Evolutionary conservation across 2,329 filamentous ascomycete genomes (phyloP), one percentile per base, ranked within the genome.

Genomic region (Daldinia eschscholtzii): DNA sequence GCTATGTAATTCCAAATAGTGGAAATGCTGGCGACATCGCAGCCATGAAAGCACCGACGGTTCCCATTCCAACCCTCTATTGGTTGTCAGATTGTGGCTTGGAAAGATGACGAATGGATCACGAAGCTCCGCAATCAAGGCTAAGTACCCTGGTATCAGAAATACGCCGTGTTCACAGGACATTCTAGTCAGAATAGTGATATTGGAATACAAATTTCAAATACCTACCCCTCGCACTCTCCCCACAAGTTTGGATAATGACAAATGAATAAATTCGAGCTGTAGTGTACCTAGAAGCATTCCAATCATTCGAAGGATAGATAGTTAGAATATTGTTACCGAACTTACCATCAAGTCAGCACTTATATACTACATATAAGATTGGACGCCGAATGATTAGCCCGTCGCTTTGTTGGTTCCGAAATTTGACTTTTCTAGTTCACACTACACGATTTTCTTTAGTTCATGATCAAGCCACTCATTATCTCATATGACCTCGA

Each of bases 41-140:
- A 66, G 57, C 20, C 23, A 35, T 26, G 35, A 53, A 53, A 53
- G 10, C 13, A 30, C 28, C 48, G 28, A 35, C 28, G 1, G 15
- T 35, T 28, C 15, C 20, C 37, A 42, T 35, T 23, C 33, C 2
- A 61, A 60, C 64, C 64, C 58, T 42, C 57, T 67, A 57, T 15
- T 64, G 41, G 28, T 39, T 56, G n/a, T 63, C 13, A 4, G 52
- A 55, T 55, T 18, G 61, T 62, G 65, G 66, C 60, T 69, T 67
- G 61, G 64, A 10, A 57, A 41, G 41, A 57, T 71, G 55, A 71
- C 61, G 60, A 70, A 67, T 59, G 9, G n/a, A 63, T 68, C 23
- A 33, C 12, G 26, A 53, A 60, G 48, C 67, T 71, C 67, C 67
- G 64, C 64, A 65, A 70, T 71, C 61, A 70, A 67, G 64, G 67